These are phyloP conservation scores for Puccinellia tenuiflora DNA, from an alignment of 176 grass and related monocot genomes.

Conservation along the genomic window DNA sequence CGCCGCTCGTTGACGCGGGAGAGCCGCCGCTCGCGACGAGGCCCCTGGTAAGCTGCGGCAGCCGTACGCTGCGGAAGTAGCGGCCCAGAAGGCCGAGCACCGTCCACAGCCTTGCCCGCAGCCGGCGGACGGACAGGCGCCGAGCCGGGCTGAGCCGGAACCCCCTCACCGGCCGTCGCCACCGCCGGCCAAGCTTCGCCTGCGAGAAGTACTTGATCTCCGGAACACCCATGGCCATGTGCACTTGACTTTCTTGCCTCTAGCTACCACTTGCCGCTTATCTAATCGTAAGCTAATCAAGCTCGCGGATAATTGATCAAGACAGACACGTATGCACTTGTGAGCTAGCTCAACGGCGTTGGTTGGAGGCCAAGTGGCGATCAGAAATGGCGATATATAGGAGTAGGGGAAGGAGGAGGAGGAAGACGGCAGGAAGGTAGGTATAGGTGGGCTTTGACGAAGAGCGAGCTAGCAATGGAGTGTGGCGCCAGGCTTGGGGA, in stretches of 20 bases:
- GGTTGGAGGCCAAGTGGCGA: conserved; percentile 26
- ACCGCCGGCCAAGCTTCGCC: conserved; percentile 22
- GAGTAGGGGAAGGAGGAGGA: neutral
- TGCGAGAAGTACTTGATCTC: conserved; percentile 20
- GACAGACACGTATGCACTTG: neutral
- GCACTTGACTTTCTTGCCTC: neutral
- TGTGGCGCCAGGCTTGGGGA: conserved; percentile 28
- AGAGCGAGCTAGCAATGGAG: conserved; percentile 17
- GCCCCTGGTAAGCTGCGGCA: conserved; percentile 17
- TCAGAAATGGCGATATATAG: conserved; percentile 20
- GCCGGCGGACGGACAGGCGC: conserved; percentile 28
- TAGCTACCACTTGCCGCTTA: neutral
- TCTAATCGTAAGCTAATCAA: neutral
- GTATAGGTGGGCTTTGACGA: conserved; percentile 22
- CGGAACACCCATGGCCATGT: conserved; percentile 10
- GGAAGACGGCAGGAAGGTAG: conserved; percentile 48
- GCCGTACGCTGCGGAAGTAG: conserved; percentile 22
- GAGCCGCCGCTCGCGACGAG: neutral
- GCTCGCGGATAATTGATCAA: neutral
- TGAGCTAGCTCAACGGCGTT: neutral
- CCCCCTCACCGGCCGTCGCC: conserved; percentile 29
- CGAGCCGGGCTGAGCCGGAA: conserved; percentile 37
- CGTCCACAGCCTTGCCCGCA: conserved; percentile 38
- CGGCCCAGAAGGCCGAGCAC: conserved; percentile 32
- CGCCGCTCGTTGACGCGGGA: neutral